Base-by-base conservation (phyloP, 768 basidiomycete genomes). In the Wakefieldia striispora region DNA sequence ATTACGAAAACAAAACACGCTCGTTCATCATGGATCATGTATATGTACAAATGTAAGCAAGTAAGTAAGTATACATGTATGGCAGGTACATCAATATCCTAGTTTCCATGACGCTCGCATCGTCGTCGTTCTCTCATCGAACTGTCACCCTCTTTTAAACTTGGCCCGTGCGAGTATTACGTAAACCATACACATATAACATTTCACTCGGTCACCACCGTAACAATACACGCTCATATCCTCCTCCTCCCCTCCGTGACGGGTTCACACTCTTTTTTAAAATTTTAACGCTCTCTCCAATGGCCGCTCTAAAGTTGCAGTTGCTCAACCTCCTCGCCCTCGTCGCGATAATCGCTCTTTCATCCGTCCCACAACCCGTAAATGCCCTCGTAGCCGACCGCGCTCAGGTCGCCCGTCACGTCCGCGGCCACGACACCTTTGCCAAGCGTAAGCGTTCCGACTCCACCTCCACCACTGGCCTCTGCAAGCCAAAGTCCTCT, bases 241-340 rank as follows among this genome's bases (percentile, higher is more conserved):
- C 60, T n/a, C n/a, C n/a, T n/a, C n/a, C n/a, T n/a, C 20, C 59
- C 50, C 54, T 31, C 43, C 39, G 63, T 31, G 50, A 48, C 56
- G 29, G 55, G 49, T 19, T 29, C 48, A 53, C 61, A 1, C 17
- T 60, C 60, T 1, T 60, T 60, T 34, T 5, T 4, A 35, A 8
- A 13, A 1, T 34, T 61, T 62, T 36, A 41, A 36, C 49, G 9
- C 33, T 34, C 10, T 41, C 35, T 44, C 27, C 37, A 41, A 82
- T 82, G 79, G 74, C 80, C 37, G 60, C 74, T 41, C 37, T 69
- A 50, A 84, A 78, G 54, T 61, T 86, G 41, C 60, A 78, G 54
- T 61, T 86, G 41, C 60, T 86, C 61, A 78, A 77, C 59, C 66
- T 88, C 52, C 23, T 89, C 45, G 77, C 85, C 19, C 53, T 89